These are phyloP conservation scores for Colletotrichum noveboracense DNA, from an alignment of 2,329 filamentous ascomycete species.

Conservation along the genomic window DNA sequence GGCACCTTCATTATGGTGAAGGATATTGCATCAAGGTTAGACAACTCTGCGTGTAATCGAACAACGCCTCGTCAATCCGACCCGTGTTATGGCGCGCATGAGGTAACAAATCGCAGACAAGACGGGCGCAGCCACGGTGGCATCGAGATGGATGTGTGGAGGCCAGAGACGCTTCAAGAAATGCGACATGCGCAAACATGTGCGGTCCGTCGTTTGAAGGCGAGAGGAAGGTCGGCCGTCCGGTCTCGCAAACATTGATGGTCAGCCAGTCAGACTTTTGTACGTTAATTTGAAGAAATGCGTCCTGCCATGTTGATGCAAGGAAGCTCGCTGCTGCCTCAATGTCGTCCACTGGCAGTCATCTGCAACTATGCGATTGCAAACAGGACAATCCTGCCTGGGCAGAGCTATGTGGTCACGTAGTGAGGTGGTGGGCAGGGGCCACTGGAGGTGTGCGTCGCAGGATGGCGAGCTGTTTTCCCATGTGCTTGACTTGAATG, in stretches of 20 bases:
- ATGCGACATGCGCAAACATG: constrained; percentile 1
- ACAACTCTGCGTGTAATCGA: not conserved
- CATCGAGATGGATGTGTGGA: not conserved
- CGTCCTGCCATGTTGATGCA: constrained; percentile 18
- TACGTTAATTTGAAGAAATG: constrained; percentile 14
- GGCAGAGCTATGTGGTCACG: not conserved
- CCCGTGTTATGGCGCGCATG: not conserved
- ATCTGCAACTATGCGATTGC: not conserved
- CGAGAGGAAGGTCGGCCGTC: not conserved
- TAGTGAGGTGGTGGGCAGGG: not conserved
- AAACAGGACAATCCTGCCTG: constrained; percentile 1
- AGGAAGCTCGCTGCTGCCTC: constrained; percentile 13
- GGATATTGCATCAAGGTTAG: not conserved
- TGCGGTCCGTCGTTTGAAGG: not conserved
- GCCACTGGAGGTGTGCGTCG: not conserved
- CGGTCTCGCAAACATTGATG: constrained; percentile 12
- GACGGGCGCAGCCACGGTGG: not conserved
- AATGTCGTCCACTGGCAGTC: not conserved
- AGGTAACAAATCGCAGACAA: not conserved
- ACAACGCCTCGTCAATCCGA: not conserved
- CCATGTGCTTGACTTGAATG: not conserved
- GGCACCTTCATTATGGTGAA: not conserved
- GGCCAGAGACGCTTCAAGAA: not conserved
- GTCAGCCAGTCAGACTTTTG: not conserved
- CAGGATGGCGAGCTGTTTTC: not conserved